A percentile compares a stretch with the other conserved stretches of the same genome.
phyloP scores from a whole-genome alignment of 2,329 filamentous ascomycete genomes.

The Alternaria metachromatica region DNA sequence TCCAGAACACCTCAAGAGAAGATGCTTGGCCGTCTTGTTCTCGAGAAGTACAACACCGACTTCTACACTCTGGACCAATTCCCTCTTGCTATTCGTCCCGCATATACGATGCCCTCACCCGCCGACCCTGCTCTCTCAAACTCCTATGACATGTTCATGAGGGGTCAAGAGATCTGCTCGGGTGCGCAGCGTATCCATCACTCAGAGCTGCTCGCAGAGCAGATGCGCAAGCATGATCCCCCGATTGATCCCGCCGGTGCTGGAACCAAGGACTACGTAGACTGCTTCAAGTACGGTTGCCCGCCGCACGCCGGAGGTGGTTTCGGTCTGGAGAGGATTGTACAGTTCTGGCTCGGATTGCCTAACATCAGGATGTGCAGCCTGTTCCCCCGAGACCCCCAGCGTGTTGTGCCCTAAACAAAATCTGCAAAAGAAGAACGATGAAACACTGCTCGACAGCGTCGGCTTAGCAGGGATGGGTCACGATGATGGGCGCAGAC shows the following conservation, averaged over 20 bases:
- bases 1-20: conserved; percentile 77
- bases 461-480: neutral
- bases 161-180: conserved; percentile 72
- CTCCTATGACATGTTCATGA: conserved; percentile 75
- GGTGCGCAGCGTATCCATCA: conserved; percentile 72
- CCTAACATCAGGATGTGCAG: conserved; percentile 68
- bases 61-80: conserved; percentile 99
- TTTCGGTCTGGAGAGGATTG: conserved; percentile 70
- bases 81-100: conserved; percentile 84
- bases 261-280: conserved; percentile 69
- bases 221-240: conserved; percentile 64
- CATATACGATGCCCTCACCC: conserved; percentile 81
- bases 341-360: conserved; percentile 70
- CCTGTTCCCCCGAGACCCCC: conserved; percentile 69
- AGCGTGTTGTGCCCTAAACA: conserved; percentile 57
- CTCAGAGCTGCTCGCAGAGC: conserved; percentile 62
- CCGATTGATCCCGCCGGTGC: conserved; percentile 64
- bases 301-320: conserved; percentile 70
- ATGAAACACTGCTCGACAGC: neutral
- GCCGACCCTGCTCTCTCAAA: conserved; percentile 59
- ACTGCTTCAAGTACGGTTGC: conserved; percentile 69
- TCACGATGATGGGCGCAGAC: neutral
- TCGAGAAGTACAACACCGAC: conserved; percentile 89
- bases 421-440: neutral
- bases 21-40: conserved; percentile 84